Evolutionary conservation across 2,329 filamentous ascomycete species (phyloP).

Genomic region (Neonectria coccinea): DNA sequence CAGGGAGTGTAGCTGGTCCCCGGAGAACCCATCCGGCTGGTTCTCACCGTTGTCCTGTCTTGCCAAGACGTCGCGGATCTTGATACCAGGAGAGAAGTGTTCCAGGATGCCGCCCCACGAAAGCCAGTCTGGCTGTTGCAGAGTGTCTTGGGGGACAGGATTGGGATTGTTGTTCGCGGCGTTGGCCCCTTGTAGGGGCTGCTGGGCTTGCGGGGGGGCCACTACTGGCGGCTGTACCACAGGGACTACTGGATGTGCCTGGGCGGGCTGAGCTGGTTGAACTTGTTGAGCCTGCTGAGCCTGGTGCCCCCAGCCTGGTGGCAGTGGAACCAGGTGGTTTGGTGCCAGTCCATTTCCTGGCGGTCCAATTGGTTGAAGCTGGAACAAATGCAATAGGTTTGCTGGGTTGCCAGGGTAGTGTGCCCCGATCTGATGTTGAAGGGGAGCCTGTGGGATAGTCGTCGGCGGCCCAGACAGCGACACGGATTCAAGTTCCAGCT

Average conservation of each 20-base stretch:
- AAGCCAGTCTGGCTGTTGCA: constrained; percentile 48
- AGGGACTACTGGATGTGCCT: neutral
- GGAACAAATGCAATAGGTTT: constrained; percentile 36
- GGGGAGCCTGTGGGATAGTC: constrained; percentile 39
- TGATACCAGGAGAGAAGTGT: constrained; percentile 54
- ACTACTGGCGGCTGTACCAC: neutral
- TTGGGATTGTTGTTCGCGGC: neutral
- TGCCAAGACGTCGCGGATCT: constrained; percentile 43
- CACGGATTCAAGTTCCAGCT: constrained; percentile 71
- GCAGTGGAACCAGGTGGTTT: neutral
- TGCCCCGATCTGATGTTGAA: constrained; percentile 33
- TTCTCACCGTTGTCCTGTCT: constrained; percentile 17
- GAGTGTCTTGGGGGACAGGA: constrained; percentile 23
- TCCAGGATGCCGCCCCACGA: constrained; percentile 59
- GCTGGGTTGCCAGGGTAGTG: constrained; percentile 20
- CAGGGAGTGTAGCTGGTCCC: constrained; percentile 27
- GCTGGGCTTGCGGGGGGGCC: neutral
- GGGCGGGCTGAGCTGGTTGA: neutral
- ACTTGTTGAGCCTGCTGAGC: neutral
- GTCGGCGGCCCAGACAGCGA: constrained; percentile 67
- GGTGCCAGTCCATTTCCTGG: neutral
- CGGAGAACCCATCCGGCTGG: constrained; percentile 4
- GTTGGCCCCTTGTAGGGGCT: neutral
- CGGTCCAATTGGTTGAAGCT: constrained; percentile 9
- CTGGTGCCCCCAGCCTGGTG: neutral